phyloP scores from a whole-genome alignment of 768 basidiomycete species.

The Agaricus blazei region DNA sequence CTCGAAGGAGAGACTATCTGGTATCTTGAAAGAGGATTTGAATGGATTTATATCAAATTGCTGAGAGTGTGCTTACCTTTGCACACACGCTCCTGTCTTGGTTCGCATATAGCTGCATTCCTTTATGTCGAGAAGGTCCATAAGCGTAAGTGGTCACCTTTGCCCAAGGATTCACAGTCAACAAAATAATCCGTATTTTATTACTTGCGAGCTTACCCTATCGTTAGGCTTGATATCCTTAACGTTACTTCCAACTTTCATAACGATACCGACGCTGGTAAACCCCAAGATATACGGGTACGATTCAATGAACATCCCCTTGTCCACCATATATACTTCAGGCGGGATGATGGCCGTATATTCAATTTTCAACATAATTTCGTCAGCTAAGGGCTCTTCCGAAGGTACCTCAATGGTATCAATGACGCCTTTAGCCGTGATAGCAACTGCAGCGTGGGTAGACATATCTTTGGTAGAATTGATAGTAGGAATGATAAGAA shows the following conservation, averaged over 20 bases:
- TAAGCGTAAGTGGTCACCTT: slow-evolving; percentile 25
- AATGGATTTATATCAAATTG: neutral
- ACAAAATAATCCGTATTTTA: neutral
- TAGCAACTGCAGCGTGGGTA: slow-evolving; percentile 22
- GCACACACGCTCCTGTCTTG: slow-evolving; percentile 23
- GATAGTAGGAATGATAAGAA: too few relatives aligned
- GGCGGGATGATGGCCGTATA: slow-evolving; percentile 35
- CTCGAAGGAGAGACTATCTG: slow-evolving; percentile 31
- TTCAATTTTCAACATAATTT: slow-evolving; percentile 36
- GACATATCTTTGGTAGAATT: neutral
- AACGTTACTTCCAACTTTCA: slow-evolving; percentile 29
- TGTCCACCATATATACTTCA: slow-evolving; percentile 34
- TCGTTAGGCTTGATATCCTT: slow-evolving; percentile 33
- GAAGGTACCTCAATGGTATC: slow-evolving; percentile 33
- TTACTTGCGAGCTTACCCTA: slow-evolving; percentile 21
- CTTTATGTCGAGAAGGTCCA: slow-evolving; percentile 21
- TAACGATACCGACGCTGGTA: slow-evolving; percentile 33
- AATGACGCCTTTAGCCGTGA: slow-evolving; percentile 27
- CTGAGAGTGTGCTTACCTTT: slow-evolving; percentile 29
- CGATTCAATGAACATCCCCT: slow-evolving; percentile 21
- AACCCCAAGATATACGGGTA: slow-evolving; percentile 35
- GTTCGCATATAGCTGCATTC: slow-evolving; percentile 32
- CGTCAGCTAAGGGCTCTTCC: slow-evolving; percentile 23
- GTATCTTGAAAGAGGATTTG: slow-evolving; percentile 25
- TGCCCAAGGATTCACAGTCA: neutral